Evolutionary conservation across 352 stramenopile genomes (phyloP).

Genomic region (Peronospora destructor): DNA sequence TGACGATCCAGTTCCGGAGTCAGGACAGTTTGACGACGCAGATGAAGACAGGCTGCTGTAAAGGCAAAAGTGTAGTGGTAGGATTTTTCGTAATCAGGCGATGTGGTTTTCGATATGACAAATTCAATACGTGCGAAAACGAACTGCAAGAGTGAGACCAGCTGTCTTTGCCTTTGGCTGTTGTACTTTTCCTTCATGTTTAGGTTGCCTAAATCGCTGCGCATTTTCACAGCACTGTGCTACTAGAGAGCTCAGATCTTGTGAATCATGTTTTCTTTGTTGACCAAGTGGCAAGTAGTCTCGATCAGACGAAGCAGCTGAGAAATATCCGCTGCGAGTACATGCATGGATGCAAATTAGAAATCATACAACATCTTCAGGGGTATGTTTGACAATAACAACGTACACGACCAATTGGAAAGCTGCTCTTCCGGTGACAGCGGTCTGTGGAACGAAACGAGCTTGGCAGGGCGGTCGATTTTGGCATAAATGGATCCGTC

Average conservation of each 20-base stretch:
- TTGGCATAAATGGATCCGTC: slow-evolving; percentile 93
- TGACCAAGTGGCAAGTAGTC: slow-evolving; percentile 97
- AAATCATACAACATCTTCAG: background rate
- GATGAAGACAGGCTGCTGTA: slow-evolving; percentile 58
- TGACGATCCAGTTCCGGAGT: slow-evolving; percentile 27
- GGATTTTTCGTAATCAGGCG: slow-evolving; percentile 7
- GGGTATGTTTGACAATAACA: background rate
- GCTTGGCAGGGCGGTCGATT: slow-evolving; percentile 95
- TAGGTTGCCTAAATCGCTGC: slow-evolving; percentile 8
- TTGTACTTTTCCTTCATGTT: slow-evolving; percentile 20
- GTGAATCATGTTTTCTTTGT: slow-evolving; percentile 99
- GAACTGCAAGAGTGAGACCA: slow-evolving; percentile 5
- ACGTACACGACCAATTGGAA: slow-evolving; percentile 90
- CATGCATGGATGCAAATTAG: slow-evolving; percentile 9
- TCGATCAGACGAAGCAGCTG: slow-evolving; percentile 94
- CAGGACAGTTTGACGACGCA: slow-evolving; percentile 77
- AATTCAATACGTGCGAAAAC: slow-evolving; percentile 1
- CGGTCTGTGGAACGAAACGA: slow-evolving; percentile 90
- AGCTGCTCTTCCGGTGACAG: slow-evolving; percentile 91
- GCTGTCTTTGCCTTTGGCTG: slow-evolving; percentile 8
- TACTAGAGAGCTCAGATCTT: slow-evolving; percentile 59
- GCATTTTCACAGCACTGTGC: slow-evolving; percentile 5
- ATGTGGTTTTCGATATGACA: slow-evolving; percentile 1
- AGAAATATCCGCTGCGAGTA: slow-evolving; percentile 85
- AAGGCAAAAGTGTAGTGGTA: slow-evolving; percentile 15